Evolutionary conservation across 2,329 filamentous ascomycete genomes (phyloP), one percentile per base, ranked within the genome.

Genomic region (Pseudogymnoascus sp.): DNA sequence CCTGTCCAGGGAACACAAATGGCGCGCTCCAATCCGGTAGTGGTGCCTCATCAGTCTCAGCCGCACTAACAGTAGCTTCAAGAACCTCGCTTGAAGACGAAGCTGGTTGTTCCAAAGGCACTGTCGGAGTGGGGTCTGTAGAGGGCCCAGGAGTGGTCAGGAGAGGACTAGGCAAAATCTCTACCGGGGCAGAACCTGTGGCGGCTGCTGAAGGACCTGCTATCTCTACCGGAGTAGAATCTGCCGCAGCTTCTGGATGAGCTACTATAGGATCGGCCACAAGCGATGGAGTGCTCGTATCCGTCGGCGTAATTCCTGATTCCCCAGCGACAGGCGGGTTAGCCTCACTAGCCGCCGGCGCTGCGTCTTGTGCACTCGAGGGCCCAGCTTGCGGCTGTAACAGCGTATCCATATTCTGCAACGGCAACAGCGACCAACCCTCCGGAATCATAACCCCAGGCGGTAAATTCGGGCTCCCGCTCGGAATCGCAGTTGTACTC

Each of bases 391-490:
- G 66, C 57, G 66, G 21, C 66, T 65, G 65, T 59, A 62, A 62
- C 45, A 63, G n/a, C 31, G 67, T 63, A 62, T 71, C 71, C 29
- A 74, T 63, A 65, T 83, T 79, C 67, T 86, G 81, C 1, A 89
- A 76, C 23, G 86, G 86, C 54, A 88, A 75, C 40, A 89, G 73
- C 21, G 83, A 83, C 86, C 86, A 89, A 4, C 86, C 86, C 29
- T 81, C 78, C 2, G 86, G 86, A 18, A 89, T 80, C 4, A 81
- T 79, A n/a, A 89, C 78, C 5, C 86, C 86, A 62, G 85, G 81
- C 0, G 86, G 86, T 7, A 88, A 77, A 6, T 86, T 84, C 18
- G 82, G 73, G 68, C 83, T 86, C 16, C 84, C 85, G 3, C 85
- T 77, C 4, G 83, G 83, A 61, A 87, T 86, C 1, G 81, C 76